Percentiles rank a stretch among this genome's conserved stretches.
Conservation (phyloP, 2,329 filamentous ascomycete genomes). For the Fusarium irregulare region DNA sequence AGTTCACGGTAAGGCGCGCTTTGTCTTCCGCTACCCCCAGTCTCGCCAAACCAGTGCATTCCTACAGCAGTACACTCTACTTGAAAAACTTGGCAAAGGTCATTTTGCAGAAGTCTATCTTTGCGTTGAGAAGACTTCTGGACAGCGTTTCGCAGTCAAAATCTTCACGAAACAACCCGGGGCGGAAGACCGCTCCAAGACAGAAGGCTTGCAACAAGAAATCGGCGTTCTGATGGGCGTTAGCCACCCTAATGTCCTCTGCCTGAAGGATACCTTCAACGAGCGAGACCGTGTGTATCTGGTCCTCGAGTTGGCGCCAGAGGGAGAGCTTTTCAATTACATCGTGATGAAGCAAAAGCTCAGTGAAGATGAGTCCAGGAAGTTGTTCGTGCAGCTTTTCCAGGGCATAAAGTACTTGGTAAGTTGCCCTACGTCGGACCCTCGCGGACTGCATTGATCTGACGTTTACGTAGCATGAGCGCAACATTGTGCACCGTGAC, state of each 20-base stretch:
- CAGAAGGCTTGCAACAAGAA: slow-evolving; percentile 90
- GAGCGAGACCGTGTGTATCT: slow-evolving; percentile 91
- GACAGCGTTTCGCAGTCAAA: slow-evolving; percentile 90
- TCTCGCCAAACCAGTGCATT: slow-evolving; percentile 81
- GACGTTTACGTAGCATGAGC: slow-evolving; percentile 77
- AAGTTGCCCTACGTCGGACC: slow-evolving; percentile 51
- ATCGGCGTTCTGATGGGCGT: slow-evolving; percentile 98
- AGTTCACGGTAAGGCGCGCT: slow-evolving; percentile 84
- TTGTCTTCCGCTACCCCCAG: slow-evolving; percentile 90
- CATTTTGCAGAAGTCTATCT: slow-evolving; percentile 95
- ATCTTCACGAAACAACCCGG: slow-evolving; percentile 88
- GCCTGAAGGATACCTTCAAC: slow-evolving; percentile 94
- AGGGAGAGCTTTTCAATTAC: slow-evolving; percentile 95
- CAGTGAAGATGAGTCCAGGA: slow-evolving; percentile 83
- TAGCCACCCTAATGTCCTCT: slow-evolving; percentile 91
- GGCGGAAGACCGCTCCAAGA: slow-evolving; percentile 84
- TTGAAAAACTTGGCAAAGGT: slow-evolving; percentile 90
- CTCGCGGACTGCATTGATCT: neutral
- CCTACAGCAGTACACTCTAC: slow-evolving; percentile 84
- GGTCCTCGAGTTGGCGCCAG: slow-evolving; percentile 87
- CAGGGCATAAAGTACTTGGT: slow-evolving; percentile 96
- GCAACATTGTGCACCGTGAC: slow-evolving; percentile 96
- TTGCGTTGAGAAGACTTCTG: slow-evolving; percentile 86
- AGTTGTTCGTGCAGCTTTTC: slow-evolving; percentile 90
- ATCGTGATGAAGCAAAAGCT: slow-evolving; percentile 93